A percentile compares a stretch with the other conserved stretches of the same genome.
Evolutionary conservation across 1,284 basidiomycete species (phyloP).

Genomic region (Fomitiporia mediterranea): DNA sequence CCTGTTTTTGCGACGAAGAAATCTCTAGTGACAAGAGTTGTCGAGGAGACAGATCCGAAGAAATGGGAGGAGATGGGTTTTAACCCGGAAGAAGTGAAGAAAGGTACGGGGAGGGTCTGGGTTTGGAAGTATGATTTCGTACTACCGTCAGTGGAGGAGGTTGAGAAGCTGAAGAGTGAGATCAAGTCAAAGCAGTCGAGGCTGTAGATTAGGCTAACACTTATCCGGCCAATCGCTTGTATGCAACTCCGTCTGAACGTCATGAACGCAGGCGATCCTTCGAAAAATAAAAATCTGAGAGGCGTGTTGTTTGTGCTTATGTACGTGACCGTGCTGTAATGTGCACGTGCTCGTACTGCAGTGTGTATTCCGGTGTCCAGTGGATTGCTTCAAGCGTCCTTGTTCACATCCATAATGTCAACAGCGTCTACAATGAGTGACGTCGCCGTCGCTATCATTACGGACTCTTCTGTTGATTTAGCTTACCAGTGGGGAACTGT

Average conservation of each 20-base stretch:
- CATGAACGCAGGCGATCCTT: not conserved
- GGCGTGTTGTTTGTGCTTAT: not conserved
- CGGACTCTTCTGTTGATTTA: conserved; percentile 58
- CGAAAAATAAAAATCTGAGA: too few relatives aligned
- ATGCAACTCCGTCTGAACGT: not conserved
- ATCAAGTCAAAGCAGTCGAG: not conserved
- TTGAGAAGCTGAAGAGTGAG: conserved; percentile 28
- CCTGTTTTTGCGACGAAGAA: conserved; percentile 40
- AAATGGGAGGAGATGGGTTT: conserved; percentile 33
- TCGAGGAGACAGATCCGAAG: conserved; percentile 30
- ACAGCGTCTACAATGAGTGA: not conserved
- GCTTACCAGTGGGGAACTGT: conserved; percentile 49
- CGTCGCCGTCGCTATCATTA: conserved; percentile 49
- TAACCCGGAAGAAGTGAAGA: conserved; percentile 30
- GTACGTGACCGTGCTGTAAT: not conserved
- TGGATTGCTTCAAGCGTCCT: not conserved
- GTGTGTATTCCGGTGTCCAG: not conserved
- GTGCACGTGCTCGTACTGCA: not conserved
- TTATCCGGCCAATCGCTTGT: too few relatives aligned
- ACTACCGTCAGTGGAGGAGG: conserved; percentile 32
- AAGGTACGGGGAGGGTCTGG: conserved; percentile 29
- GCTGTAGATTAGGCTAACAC: not conserved
- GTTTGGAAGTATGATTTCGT: conserved; percentile 36
- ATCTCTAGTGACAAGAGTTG: conserved; percentile 34
- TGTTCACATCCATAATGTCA: not conserved